Evolutionary conservation across 2,329 filamentous ascomycete species (phyloP).

Genomic region (Xylariales sp.): DNA sequence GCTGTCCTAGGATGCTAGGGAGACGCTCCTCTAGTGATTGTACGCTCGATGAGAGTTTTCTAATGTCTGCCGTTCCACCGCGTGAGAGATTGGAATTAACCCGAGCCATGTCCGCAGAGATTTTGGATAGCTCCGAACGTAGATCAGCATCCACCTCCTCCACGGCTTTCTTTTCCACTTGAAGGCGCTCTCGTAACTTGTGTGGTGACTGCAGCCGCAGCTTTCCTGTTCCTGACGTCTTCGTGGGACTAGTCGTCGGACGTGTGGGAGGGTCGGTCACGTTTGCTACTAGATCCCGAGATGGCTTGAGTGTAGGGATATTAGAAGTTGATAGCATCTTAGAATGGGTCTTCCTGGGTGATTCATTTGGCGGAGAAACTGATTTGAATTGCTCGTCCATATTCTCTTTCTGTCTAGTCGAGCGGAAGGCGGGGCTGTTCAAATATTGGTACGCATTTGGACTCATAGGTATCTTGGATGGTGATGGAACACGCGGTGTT

Average conservation of each 20-base stretch:
- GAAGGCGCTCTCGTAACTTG: constrained; percentile 85
- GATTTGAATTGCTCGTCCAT: constrained; percentile 44
- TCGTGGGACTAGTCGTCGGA: constrained; percentile 54
- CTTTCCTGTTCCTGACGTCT: constrained; percentile 63
- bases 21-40: constrained; percentile 75
- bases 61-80: constrained; percentile 56
- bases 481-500: constrained; percentile 57
- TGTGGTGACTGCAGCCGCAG: constrained; percentile 77
- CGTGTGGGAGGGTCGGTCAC: constrained; percentile 46
- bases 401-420: constrained; percentile 65
- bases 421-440: constrained; percentile 41
- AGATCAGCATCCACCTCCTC: constrained; percentile 76
- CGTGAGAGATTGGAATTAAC: constrained; percentile 58
- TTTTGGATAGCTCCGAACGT: constrained; percentile 80
- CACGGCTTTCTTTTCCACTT: constrained; percentile 81
- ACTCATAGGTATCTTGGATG: constrained; percentile 65
- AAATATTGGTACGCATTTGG: constrained; percentile 57
- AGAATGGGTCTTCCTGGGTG: constrained; percentile 52
- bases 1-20: constrained; percentile 67
- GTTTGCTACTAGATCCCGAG: constrained; percentile 49
- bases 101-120: constrained; percentile 81
- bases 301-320: constrained; percentile 64
- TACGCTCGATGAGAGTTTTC: constrained; percentile 67
- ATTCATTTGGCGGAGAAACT: constrained; percentile 34
- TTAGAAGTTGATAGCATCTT: constrained; percentile 65